These are phyloP conservation scores for Candida parachauliodes DNA, from an alignment of 805 yeast genomes.

Conservation along the genomic window DNA sequence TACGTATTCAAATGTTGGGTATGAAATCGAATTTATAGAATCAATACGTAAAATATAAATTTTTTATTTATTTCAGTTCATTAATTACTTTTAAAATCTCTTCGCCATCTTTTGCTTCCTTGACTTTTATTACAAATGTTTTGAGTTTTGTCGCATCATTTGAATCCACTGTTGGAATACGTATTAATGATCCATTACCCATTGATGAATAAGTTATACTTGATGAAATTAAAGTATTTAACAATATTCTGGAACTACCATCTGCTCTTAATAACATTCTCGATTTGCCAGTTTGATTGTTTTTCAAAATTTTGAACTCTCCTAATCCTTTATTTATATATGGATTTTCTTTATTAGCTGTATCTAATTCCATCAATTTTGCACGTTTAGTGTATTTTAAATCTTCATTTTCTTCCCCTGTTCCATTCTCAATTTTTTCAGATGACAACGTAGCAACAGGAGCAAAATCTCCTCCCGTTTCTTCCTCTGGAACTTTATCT, in stretches of 20 bases:
- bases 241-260: constrained; percentile 74
- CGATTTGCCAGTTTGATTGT: constrained; percentile 55
- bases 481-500: constrained; percentile 36
- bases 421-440: constrained; percentile 46
- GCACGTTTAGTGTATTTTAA: constrained; percentile 61
- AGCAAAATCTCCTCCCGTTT: constrained; percentile 45
- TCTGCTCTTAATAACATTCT: constrained; percentile 84
- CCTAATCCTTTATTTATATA: constrained; percentile 77
- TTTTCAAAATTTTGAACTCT: constrained; percentile 66
- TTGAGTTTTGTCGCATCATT: constrained; percentile 52
- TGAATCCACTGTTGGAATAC: constrained; percentile 57
- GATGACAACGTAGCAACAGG: constrained; percentile 32
- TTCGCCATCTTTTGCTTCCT: constrained; percentile 66
- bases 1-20: constrained; percentile 47
- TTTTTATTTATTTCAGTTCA: constrained; percentile 18
- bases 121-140: constrained; percentile 72
- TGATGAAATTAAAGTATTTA: constrained; percentile 61
- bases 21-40: constrained; percentile 45
- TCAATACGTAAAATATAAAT: constrained; percentile 25
- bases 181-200: constrained; percentile 64
- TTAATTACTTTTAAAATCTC: constrained; percentile 40
- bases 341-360: constrained; percentile 40
- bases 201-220: constrained; percentile 57
- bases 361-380: constrained; percentile 60
- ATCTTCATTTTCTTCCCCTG: constrained; percentile 86